Evolutionary conservation across 192 early-diverging fungal genomes (phyloP).

Genomic region (Entomortierella parvispora): DNA sequence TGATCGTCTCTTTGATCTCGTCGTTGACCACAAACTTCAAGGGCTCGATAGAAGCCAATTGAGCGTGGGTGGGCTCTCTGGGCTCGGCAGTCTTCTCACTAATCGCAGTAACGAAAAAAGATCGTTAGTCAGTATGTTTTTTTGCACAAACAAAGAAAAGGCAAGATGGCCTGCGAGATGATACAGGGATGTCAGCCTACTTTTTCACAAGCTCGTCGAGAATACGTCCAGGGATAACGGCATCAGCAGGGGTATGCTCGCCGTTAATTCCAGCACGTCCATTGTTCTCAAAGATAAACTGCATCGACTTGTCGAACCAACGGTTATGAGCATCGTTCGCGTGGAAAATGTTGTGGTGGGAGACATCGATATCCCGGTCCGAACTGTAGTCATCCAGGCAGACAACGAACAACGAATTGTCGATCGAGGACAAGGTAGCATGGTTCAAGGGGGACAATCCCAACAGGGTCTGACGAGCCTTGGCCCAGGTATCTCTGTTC

Average conservation of each 20-base stretch:
- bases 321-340: slow-evolving; percentile 82
- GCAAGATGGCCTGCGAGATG: too few relatives aligned
- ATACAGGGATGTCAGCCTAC: too few relatives aligned
- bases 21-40: slow-evolving; percentile 77
- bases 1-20: slow-evolving; percentile 63
- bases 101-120: not conserved
- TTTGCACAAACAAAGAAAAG: slow-evolving; percentile 2
- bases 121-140: not conserved
- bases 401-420: slow-evolving; percentile 86
- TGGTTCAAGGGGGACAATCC: slow-evolving; percentile 55
- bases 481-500: slow-evolving; percentile 90
- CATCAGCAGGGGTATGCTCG: slow-evolving; percentile 95
- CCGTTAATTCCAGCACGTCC: slow-evolving; percentile 94
- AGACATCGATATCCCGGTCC: slow-evolving; percentile 66
- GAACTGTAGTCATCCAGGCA: slow-evolving; percentile 86
- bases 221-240: slow-evolving; percentile 86
- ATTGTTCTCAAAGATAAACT: slow-evolving; percentile 84
- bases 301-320: slow-evolving; percentile 98
- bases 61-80: slow-evolving; percentile 21
- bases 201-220: slow-evolving; percentile 74
- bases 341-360: slow-evolving; percentile 83
- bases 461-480: slow-evolving; percentile 49
- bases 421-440: slow-evolving; percentile 65
- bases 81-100: slow-evolving; percentile 68
- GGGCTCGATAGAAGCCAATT: slow-evolving; percentile 65